Conservation (phyloP, 805 yeast species). For the Kluyveromyces lactis region DNA sequence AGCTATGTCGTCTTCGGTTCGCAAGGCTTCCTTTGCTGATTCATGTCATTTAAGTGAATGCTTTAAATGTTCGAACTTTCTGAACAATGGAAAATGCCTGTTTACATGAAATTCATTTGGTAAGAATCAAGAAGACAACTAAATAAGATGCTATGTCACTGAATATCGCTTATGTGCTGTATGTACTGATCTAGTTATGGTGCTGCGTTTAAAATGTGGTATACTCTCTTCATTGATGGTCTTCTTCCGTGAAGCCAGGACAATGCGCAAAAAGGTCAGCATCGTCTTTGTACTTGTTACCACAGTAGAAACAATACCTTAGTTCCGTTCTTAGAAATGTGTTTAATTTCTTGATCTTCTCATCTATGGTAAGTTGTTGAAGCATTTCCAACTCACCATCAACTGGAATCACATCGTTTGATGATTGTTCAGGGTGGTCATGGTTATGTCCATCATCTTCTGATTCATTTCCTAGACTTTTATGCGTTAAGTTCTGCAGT, state of each 20-base stretch:
- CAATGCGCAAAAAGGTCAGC: slow-evolving; percentile 36
- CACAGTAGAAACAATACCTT: slow-evolving; percentile 46
- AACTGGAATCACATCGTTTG: background rate
- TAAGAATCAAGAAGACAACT: too few species aligned
- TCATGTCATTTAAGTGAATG: too few species aligned
- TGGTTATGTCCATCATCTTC: slow-evolving; percentile 1
- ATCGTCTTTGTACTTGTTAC: slow-evolving; percentile 30
- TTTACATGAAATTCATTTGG: too few species aligned
- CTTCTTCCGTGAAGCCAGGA: slow-evolving; percentile 41
- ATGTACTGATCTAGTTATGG: too few species aligned
- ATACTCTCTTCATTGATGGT: slow-evolving; percentile 28
- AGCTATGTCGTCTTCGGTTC: too few species aligned
- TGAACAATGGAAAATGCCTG: too few species aligned
- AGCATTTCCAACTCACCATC: slow-evolving; percentile 30
- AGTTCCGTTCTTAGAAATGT: slow-evolving; percentile 33
- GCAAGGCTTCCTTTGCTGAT: too few species aligned
- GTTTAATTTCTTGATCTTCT: slow-evolving; percentile 29
- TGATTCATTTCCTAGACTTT: slow-evolving; percentile 4
- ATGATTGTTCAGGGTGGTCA: background rate
- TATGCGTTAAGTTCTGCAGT: too few species aligned
- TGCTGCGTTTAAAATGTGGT: too few species aligned
- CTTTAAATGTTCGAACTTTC: too few species aligned
- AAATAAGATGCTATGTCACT: too few species aligned
- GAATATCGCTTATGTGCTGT: too few species aligned
- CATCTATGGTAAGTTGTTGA: slow-evolving; percentile 19